These are phyloP conservation scores for Scenedesmus sp. DNA, from an alignment of 163 green algal species.

Conservation along the genomic window DNA sequence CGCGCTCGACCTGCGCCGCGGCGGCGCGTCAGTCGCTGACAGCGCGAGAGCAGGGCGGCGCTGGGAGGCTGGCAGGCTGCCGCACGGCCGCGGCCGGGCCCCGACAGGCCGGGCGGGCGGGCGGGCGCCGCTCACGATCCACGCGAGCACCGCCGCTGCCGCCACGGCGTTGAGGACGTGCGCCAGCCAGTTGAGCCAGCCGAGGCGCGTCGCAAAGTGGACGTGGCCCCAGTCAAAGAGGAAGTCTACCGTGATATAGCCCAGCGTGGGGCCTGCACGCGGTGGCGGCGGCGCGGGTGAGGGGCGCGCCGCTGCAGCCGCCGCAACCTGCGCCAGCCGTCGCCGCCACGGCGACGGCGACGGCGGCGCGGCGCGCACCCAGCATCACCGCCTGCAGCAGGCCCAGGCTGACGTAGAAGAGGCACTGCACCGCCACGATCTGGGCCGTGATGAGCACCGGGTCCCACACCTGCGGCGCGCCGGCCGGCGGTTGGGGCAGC, in stretches of 20 bases:
- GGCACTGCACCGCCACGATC: conserved; percentile 85
- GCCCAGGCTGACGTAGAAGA: conserved; percentile 91
- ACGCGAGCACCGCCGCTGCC: conserved; percentile 60
- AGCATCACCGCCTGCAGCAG: conserved; percentile 70
- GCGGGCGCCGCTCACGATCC: conserved; percentile 54
- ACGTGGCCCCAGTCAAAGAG: conserved; percentile 71
- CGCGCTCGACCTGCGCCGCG: conserved; percentile 77
- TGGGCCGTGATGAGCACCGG: conserved; percentile 88
- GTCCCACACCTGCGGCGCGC: conserved; percentile 71
- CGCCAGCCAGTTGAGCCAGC: conserved; percentile 63
- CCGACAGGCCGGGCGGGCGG: too few species aligned
- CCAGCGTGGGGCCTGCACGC: conserved; percentile 68
- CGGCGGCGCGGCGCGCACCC: conserved; percentile 47
- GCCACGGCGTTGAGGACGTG: conserved; percentile 59
- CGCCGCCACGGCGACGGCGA: not conserved
- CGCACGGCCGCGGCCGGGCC: too few species aligned
- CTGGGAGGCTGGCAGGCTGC: too few species aligned
- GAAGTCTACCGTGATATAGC: conserved; percentile 61
- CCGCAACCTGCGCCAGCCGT: not conserved
- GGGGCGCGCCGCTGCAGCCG: not conserved
- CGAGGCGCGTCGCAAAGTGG: conserved; percentile 59
- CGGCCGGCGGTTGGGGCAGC: too few species aligned
- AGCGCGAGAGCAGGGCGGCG: too few species aligned
- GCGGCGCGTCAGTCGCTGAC: too few species aligned
- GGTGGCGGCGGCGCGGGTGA: not conserved